Conservation (phyloP, 2,329 filamentous ascomycete genomes). For the Fusarium tanahbumbuense region DNA sequence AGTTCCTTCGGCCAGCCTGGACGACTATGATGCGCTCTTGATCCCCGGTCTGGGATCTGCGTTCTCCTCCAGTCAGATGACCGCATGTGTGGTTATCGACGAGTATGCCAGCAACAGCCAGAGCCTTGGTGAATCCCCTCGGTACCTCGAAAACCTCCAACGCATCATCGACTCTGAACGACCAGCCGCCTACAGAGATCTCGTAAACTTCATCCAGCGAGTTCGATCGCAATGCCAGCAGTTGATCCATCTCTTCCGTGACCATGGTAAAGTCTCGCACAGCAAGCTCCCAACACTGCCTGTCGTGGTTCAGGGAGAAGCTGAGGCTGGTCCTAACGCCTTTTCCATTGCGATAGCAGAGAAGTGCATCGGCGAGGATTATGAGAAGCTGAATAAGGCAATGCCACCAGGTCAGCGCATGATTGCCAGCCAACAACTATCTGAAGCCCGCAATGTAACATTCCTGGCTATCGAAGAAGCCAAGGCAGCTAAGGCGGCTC, state of each 20-base stretch:
- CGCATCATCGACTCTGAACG: slow-evolving; percentile 84
- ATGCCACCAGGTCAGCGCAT: slow-evolving; percentile 89
- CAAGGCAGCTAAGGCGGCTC: slow-evolving; percentile 78
- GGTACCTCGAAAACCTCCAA: slow-evolving; percentile 74
- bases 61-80: slow-evolving; percentile 87
- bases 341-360: slow-evolving; percentile 91
- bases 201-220: slow-evolving; percentile 89
- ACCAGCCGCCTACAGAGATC: slow-evolving; percentile 85
- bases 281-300: slow-evolving; percentile 83
- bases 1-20: slow-evolving; percentile 73
- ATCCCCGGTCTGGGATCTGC: slow-evolving; percentile 75
- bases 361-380: slow-evolving; percentile 86
- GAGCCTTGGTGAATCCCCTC: slow-evolving; percentile 54
- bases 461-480: slow-evolving; percentile 82
- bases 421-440: slow-evolving; percentile 81
- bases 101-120: slow-evolving; percentile 79
- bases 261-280: slow-evolving; percentile 84
- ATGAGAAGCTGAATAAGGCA: slow-evolving; percentile 86
- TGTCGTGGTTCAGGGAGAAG: slow-evolving; percentile 92
- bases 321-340: slow-evolving; percentile 89
- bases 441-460: slow-evolving; percentile 79
- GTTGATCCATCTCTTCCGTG: slow-evolving; percentile 89
- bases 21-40: slow-evolving; percentile 73
- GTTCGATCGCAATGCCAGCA: slow-evolving; percentile 92
- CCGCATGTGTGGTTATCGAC: slow-evolving; percentile 84